Percentiles rank a stretch among this genome's conserved stretches.
These are phyloP conservation scores for Eucalyptus cladocalyx DNA, from an alignment of 345 rosid species.

Conservation along the genomic window DNA sequence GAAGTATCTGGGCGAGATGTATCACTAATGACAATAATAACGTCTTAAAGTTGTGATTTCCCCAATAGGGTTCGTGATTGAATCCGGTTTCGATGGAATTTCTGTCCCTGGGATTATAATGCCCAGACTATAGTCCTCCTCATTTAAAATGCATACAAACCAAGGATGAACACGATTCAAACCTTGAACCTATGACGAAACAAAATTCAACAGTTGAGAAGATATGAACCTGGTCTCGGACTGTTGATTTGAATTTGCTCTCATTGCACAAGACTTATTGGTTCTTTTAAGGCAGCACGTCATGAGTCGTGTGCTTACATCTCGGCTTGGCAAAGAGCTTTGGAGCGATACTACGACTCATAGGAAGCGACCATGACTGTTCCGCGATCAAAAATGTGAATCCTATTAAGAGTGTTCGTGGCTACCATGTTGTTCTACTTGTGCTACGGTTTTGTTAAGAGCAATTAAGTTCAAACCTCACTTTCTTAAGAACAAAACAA, in stretches of 20 bases:
- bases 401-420: neutral
- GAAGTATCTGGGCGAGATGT: neutral
- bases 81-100: neutral
- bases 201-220: neutral
- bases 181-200: neutral
- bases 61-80: neutral
- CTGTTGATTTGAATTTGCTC: neutral
- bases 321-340: neutral
- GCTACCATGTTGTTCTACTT: neutral
- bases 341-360: neutral
- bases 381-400: neutral
- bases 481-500: neutral
- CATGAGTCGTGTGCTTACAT: neutral
- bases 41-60: neutral
- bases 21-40: neutral
- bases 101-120: neutral
- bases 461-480: neutral
- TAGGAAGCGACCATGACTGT: neutral
- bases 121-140: neutral
- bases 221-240: neutral
- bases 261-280: neutral
- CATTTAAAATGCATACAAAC: neutral
- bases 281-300: neutral
- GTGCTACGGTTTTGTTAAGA: neutral
- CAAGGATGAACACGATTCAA: neutral